phyloP scores from a whole-genome alignment of 305 asterid genomes.

The Fraxinus xanthoxyloides region DNA sequence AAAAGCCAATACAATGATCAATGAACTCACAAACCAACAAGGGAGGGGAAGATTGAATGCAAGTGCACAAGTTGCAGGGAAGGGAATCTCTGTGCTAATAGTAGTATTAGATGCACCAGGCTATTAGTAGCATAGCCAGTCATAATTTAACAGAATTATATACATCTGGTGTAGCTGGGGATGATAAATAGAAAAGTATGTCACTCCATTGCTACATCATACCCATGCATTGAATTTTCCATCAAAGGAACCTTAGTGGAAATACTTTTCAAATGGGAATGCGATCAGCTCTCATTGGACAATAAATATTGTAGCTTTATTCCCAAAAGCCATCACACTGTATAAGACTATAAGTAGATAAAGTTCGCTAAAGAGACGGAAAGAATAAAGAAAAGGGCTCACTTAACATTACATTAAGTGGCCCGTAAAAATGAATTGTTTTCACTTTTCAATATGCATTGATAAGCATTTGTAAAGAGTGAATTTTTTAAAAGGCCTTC shows the following conservation, averaged over 20 bases:
- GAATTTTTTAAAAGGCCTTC: neutral
- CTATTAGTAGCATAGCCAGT: neutral
- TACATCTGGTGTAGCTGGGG: neutral
- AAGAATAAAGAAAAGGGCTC: neutral
- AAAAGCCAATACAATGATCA: constrained; percentile 11
- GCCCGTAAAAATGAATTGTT: neutral
- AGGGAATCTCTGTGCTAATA: neutral
- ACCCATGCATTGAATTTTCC: neutral
- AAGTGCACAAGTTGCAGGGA: neutral
- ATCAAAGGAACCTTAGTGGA: neutral
- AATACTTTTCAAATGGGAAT: neutral
- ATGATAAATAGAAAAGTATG: neutral
- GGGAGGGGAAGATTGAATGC: neutral
- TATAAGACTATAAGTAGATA: neutral
- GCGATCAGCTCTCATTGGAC: neutral
- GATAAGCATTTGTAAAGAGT: neutral
- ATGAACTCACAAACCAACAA: neutral
- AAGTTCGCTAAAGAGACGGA: neutral
- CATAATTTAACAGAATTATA: neutral
- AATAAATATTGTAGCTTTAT: neutral
- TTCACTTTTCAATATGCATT: neutral
- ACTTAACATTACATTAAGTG: neutral
- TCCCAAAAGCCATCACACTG: neutral
- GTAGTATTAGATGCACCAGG: neutral
- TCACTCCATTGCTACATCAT: neutral